These are phyloP conservation scores for Histomonas meleagridis DNA, from an alignment of 208 protist species.

Conservation along the genomic window DNA sequence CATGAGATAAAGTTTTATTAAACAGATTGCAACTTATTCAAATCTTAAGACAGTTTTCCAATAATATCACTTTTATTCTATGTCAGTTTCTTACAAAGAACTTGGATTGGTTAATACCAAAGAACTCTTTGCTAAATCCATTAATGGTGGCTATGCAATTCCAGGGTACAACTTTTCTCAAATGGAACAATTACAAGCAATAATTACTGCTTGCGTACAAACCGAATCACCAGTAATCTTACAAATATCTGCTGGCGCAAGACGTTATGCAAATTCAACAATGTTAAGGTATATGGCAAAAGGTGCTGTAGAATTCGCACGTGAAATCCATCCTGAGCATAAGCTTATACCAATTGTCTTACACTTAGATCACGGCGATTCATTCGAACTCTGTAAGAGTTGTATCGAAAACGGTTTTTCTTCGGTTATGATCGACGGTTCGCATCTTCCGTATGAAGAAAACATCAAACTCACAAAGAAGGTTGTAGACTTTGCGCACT, in stretches of 20 bases:
- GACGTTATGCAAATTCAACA: slow-evolving; percentile 49
- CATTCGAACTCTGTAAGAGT: slow-evolving; percentile 40
- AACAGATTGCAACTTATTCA: too few relatives aligned
- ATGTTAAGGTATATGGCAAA: slow-evolving; percentile 49
- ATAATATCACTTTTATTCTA: too few relatives aligned
- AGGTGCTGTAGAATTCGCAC: slow-evolving; percentile 46
- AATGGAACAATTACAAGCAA: slow-evolving; percentile 52
- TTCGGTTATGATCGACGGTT: slow-evolving; percentile 57
- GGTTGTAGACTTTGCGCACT: slow-evolving; percentile 52
- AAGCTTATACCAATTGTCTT: slow-evolving; percentile 44
- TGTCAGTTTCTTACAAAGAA: background rate
- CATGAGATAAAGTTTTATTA: too few relatives aligned
- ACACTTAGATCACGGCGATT: slow-evolving; percentile 52
- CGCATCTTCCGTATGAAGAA: slow-evolving; percentile 47
- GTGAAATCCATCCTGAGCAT: slow-evolving; percentile 40
- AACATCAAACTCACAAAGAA: slow-evolving; percentile 51
- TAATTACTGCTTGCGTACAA: slow-evolving; percentile 46
- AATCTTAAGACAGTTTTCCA: too few relatives aligned
- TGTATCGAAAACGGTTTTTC: slow-evolving; percentile 50
- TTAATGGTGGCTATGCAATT: slow-evolving; percentile 48
- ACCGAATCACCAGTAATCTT: slow-evolving; percentile 53
- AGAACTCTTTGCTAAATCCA: slow-evolving; percentile 44
- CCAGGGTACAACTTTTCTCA: slow-evolving; percentile 54
- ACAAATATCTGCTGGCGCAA: slow-evolving; percentile 50
- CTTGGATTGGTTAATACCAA: background rate